Conservation (phyloP, 1,284 basidiomycete species). For the Malassezia caprae region DNA sequence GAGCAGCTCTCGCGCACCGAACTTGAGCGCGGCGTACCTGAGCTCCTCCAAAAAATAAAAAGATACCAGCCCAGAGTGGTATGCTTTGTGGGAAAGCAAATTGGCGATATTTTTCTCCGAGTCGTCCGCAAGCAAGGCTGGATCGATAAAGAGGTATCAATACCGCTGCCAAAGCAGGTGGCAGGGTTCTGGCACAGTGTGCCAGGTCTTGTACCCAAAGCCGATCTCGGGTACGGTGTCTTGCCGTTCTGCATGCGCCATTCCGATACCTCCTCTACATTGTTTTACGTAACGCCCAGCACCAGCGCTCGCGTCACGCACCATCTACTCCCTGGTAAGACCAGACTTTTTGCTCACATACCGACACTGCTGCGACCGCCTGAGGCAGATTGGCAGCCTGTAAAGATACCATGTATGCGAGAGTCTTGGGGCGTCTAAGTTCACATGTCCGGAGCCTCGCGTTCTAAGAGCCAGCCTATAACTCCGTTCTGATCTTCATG, state of each 20-base stretch:
- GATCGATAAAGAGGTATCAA: neutral
- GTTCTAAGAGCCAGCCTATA: neutral
- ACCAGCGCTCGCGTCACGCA: constrained; percentile 40
- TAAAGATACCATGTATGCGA: neutral
- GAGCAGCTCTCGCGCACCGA: constrained; percentile 10
- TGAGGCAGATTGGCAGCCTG: neutral
- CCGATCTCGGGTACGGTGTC: constrained; percentile 12
- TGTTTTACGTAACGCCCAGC: constrained; percentile 32
- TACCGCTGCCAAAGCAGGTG: neutral
- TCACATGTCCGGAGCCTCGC: neutral
- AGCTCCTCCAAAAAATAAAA: constrained; percentile 6
- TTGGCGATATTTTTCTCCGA: constrained; percentile 2
- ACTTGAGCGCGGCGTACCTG: constrained; percentile 3
- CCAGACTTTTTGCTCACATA: constrained; percentile 11
- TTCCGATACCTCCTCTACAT: constrained; percentile 6
- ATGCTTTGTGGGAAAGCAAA: constrained; percentile 17
- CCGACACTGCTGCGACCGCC: neutral
- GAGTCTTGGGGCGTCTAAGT: neutral
- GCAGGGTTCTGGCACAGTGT: constrained; percentile 5
- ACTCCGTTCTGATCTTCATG: neutral
- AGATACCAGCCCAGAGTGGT: constrained; percentile 7
- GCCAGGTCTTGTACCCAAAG: neutral
- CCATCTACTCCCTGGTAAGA: constrained; percentile 34
- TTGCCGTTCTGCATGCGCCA: constrained; percentile 2
- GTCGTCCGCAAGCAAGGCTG: neutral